Evolutionary conservation across 106 monocot genomes (phyloP), one percentile per base, ranked within the genome.

Genomic region (Triglochin maritima): DNA sequence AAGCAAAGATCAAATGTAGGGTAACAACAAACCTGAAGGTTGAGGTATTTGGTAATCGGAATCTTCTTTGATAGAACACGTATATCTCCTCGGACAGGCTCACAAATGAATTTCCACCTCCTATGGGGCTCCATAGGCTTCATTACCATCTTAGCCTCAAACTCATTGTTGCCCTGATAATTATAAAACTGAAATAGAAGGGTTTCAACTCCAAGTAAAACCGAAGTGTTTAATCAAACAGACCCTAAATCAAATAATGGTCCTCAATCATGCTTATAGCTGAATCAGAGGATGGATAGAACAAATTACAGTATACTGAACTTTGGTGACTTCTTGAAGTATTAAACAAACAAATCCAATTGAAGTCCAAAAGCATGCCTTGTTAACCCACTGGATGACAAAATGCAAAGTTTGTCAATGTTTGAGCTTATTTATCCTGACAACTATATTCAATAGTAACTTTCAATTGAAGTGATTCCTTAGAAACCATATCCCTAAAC

Each of bases 41-140:
- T 96, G 46, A 96, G 78, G 64, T 72, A 96, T 57, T 86, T 85
- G 6, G 79, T 87, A 41, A 96, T 48, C 3, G 96, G 87, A 47
- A 96, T 91, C 80, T 96, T 96, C 56, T 88, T 90, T 7, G 96
- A 96, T 2, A 91, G 80, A 17, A 96, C 54, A 4, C 91, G 85
- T 49, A 91, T 60, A 59, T 96, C 96, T 14, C 86, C 87, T 29
- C 74, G 81, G 13, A 88, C 66, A 5, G 96, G 96, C 61, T 88
- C 84, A 48, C 67, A 91, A 7, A 84, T 68, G 65, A 96, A 91
- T 65, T 86, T 96, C 96, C 96, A 96, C 46, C 67, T 81, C 50
- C 96, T 66, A 50, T 91, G 91, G 47, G 64, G 73, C 29, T 65
- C 56, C 59, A 86, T n/a, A 6, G 96, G 96, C 68, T 96, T 96